These are phyloP conservation scores for Fusarium circinatum DNA, from an alignment of 2,329 filamentous ascomycete species.

Conservation along the genomic window DNA sequence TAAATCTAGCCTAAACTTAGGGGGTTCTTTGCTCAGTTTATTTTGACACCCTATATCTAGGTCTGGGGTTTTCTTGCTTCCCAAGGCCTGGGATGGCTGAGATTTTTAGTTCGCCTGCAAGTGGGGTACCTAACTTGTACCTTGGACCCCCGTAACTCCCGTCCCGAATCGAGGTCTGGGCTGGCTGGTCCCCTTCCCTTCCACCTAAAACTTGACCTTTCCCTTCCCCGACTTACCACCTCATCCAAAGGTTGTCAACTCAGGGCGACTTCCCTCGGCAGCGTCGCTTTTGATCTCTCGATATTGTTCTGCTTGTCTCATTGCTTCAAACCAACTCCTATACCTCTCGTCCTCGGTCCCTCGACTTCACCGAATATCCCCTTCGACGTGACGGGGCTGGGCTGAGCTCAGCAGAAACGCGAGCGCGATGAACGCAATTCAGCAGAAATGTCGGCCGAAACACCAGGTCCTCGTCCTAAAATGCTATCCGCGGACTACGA, in stretches of 20 bases:
- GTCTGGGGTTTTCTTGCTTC: too few species aligned
- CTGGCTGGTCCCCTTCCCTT: conserved; percentile 12
- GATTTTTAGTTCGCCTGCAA: conserved; percentile 13
- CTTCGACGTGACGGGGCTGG: conserved; percentile 25
- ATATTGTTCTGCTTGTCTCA: background rate
- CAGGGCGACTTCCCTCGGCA: conserved; percentile 30
- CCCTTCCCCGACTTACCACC: conserved; percentile 20
- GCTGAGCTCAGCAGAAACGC: conserved; percentile 32
- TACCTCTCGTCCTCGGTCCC: background rate
- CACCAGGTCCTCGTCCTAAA: conserved; percentile 96
- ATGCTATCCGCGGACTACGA: conserved; percentile 93
- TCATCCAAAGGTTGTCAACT: conserved; percentile 25
- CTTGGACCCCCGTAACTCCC: conserved; percentile 28
- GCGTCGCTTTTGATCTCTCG: conserved; percentile 8
- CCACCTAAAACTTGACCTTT: conserved; percentile 32
- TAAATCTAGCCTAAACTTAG: too few species aligned
- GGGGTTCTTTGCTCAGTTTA: too few species aligned
- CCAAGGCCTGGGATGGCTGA: conserved; percentile 11
- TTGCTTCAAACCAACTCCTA: background rate
- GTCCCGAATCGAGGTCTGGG: conserved; percentile 5
- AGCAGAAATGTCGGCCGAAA: conserved; percentile 83
- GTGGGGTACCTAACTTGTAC: conserved; percentile 32
- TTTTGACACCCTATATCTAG: too few species aligned
- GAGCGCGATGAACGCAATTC: conserved; percentile 68
- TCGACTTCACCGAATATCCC: background rate